Base-by-base conservation (phyloP, 2,329 filamentous ascomycete genomes). In the Xylaria sp. region DNA sequence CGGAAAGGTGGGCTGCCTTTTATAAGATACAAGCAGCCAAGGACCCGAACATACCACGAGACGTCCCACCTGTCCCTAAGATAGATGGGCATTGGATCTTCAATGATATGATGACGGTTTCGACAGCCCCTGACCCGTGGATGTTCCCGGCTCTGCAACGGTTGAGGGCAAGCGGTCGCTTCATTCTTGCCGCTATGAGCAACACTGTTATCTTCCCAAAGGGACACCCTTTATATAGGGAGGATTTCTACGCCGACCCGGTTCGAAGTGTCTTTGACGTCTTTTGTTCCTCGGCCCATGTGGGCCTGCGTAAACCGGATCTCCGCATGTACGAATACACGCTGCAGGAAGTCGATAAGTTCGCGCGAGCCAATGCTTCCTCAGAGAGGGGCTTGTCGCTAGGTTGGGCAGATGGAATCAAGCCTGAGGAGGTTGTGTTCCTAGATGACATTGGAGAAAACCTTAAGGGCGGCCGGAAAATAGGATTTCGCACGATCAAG, bases 371-470 rank as follows among this genome's bases (percentile, higher is more conserved):
- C 28, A 88, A 88, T 56, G 81, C 82, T 2, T 63, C 72, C 3
- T 80, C 81, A 18, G 73, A 77, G 43, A 78, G 81, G 70, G 83
- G 81, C 0, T 73, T 72, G 69, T 73, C 70, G 9, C 72, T 80
- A 41, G 84, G 84, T 4, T 86, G 85, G 83, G 79, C 78, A 18
- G 80, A 81, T 6, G 82, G 85, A 0, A 83, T 97, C 9, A 79
- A 81, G 64, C 81, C 91, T 0, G 82, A 82, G 0, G 93, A 97
- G 63, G 83, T 97, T 52, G 81, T 97, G 4, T 99, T 99, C 78
- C 81, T 97, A 58, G 96, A 97, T 78, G 94, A 97, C 75, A 97
- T 99, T 78, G 96, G 96, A 1, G 90, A 94, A 80, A 99, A 99
- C 78, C 80, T 98, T 66, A 96, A 94, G 83, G 90, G 86, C 52